These are phyloP conservation scores for Domatiomyces globalis DNA, from an alignment of 2,329 filamentous ascomycete species.

Conservation along the genomic window DNA sequence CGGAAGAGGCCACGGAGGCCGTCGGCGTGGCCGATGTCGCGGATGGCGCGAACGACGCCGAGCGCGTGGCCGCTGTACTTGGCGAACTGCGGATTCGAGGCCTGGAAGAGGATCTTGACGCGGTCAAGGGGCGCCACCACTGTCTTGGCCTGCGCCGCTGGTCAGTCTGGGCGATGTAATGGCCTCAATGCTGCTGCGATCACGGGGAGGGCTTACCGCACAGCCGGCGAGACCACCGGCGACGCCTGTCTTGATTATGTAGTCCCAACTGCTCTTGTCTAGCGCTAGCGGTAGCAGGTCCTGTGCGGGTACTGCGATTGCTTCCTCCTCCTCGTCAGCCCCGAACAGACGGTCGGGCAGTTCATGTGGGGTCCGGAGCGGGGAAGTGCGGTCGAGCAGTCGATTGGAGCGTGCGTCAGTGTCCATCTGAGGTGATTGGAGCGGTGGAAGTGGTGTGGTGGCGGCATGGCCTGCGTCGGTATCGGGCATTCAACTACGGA, in stretches of 20 bases:
- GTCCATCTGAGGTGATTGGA: constrained; percentile 38
- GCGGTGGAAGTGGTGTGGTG: constrained; percentile 13
- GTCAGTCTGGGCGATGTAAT: constrained; percentile 7
- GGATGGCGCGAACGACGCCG: constrained; percentile 68
- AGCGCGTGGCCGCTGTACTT: constrained; percentile 86
- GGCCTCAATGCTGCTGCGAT: background rate
- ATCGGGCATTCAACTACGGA: constrained; percentile 5
- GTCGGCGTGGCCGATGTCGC: constrained; percentile 64
- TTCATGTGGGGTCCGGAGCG: constrained; percentile 1
- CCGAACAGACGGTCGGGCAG: constrained; percentile 24
- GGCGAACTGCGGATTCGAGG: constrained; percentile 80
- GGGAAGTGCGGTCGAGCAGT: constrained; percentile 20
- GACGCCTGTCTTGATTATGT: constrained; percentile 66
- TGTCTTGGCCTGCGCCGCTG: constrained; percentile 62
- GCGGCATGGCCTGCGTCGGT: constrained; percentile 42
- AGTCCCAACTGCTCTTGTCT: constrained; percentile 64
- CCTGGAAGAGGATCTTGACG: constrained; percentile 97
- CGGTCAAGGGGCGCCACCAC: constrained; percentile 89
- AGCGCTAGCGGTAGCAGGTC: constrained; percentile 29
- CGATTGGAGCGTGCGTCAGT: constrained; percentile 23
- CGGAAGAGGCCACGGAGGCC: constrained; percentile 70
- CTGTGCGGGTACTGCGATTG: background rate
- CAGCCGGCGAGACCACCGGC: constrained; percentile 86
- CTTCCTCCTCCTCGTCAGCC: constrained; percentile 39
- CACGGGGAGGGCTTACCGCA: constrained; percentile 46